Evolutionary conservation across 768 basidiomycete species (phyloP).

Genomic region (Gautieria morchelliformis): DNA sequence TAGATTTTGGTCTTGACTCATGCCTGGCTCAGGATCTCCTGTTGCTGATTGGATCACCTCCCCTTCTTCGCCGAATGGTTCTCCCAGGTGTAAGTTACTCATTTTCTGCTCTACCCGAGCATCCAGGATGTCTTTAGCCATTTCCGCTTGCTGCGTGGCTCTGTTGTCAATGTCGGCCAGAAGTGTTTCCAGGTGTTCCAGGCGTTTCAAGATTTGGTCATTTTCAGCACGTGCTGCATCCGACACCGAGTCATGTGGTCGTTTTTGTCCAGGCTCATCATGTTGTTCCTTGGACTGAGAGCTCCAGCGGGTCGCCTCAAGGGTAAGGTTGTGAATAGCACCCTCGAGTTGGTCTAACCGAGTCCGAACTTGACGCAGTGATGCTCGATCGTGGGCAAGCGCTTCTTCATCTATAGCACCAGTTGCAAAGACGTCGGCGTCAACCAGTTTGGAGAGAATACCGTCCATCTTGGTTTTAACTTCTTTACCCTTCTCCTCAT

Average conservation of each 20-base stretch:
- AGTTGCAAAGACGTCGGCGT: background rate
- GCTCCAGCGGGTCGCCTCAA: background rate
- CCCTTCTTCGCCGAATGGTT: background rate
- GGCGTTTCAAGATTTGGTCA: background rate
- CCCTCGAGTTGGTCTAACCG: background rate
- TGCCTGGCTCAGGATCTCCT: background rate
- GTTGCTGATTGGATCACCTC: background rate
- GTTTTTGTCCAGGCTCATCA: background rate
- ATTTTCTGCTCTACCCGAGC: background rate
- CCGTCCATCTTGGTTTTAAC: background rate
- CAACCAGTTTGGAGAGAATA: background rate
- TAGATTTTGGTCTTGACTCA: background rate
- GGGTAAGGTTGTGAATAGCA: background rate
- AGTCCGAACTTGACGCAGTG: background rate
- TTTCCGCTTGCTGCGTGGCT: background rate
- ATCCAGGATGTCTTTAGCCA: background rate
- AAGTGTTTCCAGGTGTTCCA: background rate
- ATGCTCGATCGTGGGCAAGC: background rate
- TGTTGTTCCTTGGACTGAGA: background rate
- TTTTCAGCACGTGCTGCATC: background rate
- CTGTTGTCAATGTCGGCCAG: background rate
- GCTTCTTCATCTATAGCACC: background rate
- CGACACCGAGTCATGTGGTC: background rate
- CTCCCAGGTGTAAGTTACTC: background rate
- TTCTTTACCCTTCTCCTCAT: background rate